Conservation (phyloP, 2,329 filamentous ascomycete species). For the Colletotrichum kahawae region DNA sequence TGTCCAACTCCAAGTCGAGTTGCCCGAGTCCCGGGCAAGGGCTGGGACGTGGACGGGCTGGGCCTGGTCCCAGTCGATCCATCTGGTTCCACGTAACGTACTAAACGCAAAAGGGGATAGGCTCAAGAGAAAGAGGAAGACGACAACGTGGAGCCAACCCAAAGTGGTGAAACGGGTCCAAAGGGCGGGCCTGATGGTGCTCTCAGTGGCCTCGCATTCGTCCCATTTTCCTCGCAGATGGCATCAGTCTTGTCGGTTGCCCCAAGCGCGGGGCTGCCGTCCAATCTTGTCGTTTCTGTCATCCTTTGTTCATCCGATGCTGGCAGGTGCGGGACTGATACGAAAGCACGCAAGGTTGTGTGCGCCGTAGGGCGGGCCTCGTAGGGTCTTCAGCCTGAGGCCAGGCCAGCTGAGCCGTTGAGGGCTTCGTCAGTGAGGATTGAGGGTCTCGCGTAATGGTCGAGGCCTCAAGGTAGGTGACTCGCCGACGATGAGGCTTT, state of each 20-base stretch:
- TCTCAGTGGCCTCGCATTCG: not conserved
- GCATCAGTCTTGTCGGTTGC: constrained; percentile 1
- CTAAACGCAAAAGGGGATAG: constrained; percentile 14
- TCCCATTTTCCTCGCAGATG: not conserved
- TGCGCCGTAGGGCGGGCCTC: not conserved
- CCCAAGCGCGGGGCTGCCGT: constrained; percentile 9
- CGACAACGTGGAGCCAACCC: constrained; percentile 4
- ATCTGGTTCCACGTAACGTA: constrained; percentile 14
- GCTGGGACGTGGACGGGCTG: not conserved
- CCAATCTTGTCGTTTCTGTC: not conserved
- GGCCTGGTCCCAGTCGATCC: constrained; percentile 6
- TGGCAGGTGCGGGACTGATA: not conserved
- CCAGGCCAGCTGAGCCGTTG: constrained; percentile 1
- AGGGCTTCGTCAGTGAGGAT: not conserved
- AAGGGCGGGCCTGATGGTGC: not conserved
- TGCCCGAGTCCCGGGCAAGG: not conserved
- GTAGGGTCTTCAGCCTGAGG: not conserved
- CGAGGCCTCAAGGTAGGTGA: constrained; percentile 2
- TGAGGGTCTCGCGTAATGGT: not conserved
- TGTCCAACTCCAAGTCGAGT: not conserved
- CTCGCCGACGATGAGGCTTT: constrained; percentile 5
- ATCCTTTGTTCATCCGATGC: constrained; percentile 14
- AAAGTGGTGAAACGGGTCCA: constrained; percentile 14
- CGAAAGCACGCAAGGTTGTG: not conserved
- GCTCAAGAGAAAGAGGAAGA: not conserved